Evolutionary conservation across 2,329 filamentous ascomycete species (phyloP).

Genomic region (Pyrenophora teres): DNA sequence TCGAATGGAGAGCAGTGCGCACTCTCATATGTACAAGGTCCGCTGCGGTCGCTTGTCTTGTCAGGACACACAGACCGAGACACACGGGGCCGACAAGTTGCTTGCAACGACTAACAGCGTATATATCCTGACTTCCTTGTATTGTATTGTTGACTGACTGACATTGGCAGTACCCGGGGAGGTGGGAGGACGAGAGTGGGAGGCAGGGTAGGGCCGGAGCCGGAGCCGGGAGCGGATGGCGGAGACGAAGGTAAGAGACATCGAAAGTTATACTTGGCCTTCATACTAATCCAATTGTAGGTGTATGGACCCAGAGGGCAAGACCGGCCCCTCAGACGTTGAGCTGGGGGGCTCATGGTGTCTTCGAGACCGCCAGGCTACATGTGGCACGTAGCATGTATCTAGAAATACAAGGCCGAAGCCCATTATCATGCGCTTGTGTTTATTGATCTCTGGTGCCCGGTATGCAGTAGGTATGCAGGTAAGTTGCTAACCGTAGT

Average conservation of each 20-base stretch:
- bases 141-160: neutral
- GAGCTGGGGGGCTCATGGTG: neutral
- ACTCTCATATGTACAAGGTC: neutral
- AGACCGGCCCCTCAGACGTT: neutral
- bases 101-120: neutral
- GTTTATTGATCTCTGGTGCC: neutral
- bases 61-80: neutral
- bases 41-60: neutral
- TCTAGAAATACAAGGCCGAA: neutral
- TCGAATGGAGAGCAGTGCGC: neutral
- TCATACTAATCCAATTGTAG: neutral
- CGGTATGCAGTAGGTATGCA: neutral
- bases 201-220: neutral
- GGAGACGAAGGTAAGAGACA: neutral
- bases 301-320: neutral
- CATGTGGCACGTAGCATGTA: neutral
- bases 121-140: neutral
- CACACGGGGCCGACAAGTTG: neutral
- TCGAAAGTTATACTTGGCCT: neutral
- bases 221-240: too few species aligned
- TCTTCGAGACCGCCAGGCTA: neutral
- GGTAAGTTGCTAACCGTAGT: neutral
- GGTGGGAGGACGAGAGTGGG: neutral
- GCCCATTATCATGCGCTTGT: neutral
- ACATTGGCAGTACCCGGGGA: neutral